Base-by-base conservation (phyloP, 2,329 filamentous ascomycete species). In the Aspergillus chevalieri region DNA sequence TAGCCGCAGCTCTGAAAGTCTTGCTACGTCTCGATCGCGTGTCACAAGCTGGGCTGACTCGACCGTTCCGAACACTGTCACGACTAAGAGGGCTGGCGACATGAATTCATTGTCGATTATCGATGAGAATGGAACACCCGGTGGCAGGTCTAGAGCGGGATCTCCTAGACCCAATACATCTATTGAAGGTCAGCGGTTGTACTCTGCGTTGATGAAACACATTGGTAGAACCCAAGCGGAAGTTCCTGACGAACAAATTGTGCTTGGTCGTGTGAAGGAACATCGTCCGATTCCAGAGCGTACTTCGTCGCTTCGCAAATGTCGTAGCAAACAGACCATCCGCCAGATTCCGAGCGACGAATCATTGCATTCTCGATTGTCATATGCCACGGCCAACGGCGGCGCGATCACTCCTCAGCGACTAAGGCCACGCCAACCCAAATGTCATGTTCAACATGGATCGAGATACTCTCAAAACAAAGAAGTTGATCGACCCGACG, bases 31-130 rank as follows among this genome's bases (percentile, higher is more conserved):
- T 8, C 61, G 59, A 28, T 76, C 74, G 28, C 70, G 74, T 24
- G 71, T 74, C n/a, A 75, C 72, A 12, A 77, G 74, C 55, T 76
- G 74, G 74, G 69, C 74, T 33, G 65, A 76, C 52, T 75, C 74
- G 3, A 75, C 69, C 2, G 64, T 63, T n/a, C 63, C 65, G 42
- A 70, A 70, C 49, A 74, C 72, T 4, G 56, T 72, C 24, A 55
- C 57, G n/a, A 63, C 63, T 9, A 61, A 64, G 19, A 66, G 60
- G 17, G 51, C 59, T 26, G 60, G 62, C 5, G 64, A 68, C 39
- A 61, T 61, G 10, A 68, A 70, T 48, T 63, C 66, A 8, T 56
- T 76, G 19, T 73, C 71, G 10, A 66, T 74, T 33, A 74, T 76
- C 26, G 62, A 73, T 46, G 74, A 76, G 49, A 62, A 70, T 51